A percentile compares a stretch with the other conserved stretches of the same genome.
phyloP scores from a whole-genome alignment of 2,329 filamentous ascomycete genomes.

The Elsinoe fawcettii region DNA sequence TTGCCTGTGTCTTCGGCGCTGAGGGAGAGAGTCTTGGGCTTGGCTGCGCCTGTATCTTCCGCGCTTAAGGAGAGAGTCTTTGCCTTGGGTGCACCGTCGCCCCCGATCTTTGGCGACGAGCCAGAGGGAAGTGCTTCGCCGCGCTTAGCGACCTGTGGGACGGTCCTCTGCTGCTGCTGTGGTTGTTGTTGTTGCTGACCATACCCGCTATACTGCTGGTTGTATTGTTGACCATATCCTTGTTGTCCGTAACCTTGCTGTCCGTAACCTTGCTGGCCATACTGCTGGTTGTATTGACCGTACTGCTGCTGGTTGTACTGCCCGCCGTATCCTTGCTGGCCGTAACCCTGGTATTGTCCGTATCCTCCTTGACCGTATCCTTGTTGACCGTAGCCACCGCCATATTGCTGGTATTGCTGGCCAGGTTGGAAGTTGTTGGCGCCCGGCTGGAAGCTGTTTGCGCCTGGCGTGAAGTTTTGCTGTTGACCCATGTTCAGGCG shows the following conservation, averaged over 20 bases:
- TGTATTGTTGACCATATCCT: constrained; percentile 34
- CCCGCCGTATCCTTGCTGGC: constrained; percentile 33
- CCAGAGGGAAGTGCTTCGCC: constrained; percentile 44
- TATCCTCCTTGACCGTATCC: constrained; percentile 32
- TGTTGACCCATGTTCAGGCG: constrained; percentile 27
- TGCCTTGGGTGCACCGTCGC: constrained; percentile 36
- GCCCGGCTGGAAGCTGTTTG: constrained; percentile 26
- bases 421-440: constrained; percentile 31
- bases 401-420: constrained; percentile 30
- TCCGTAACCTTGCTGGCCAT: constrained; percentile 25
- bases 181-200: constrained; percentile 23
- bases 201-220: constrained; percentile 31
- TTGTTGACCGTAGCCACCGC: constrained; percentile 21
- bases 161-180: constrained; percentile 42
- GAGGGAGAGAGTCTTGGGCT: constrained; percentile 55
- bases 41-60: constrained; percentile 48
- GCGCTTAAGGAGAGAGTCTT: constrained; percentile 44
- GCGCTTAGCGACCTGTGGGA: constrained; percentile 58
- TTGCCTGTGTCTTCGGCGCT: constrained; percentile 42
- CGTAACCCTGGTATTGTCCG: constrained; percentile 34
- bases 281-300: constrained; percentile 37
- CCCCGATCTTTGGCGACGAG: constrained; percentile 39
- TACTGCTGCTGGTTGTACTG: constrained; percentile 30
- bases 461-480: constrained; percentile 9
- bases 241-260: constrained; percentile 18